Evolutionary conservation across 805 yeast species (phyloP), one percentile per base, ranked within the genome.

Genomic region (Jamesozyma lodderae): DNA sequence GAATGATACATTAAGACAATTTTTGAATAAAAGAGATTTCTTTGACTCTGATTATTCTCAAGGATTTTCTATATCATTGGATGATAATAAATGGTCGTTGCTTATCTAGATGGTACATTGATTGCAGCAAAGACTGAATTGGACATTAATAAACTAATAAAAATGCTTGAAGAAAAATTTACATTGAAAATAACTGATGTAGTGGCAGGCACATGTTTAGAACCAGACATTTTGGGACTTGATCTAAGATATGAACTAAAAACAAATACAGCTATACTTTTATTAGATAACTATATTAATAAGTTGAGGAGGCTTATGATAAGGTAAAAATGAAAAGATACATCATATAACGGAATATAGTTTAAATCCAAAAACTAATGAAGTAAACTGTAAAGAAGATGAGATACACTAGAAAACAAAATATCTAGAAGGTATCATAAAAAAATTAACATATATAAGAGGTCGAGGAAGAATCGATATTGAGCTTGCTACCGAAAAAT

Each of bases 51-150:
- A 19, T 14, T 37, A 31, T 23, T 25, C 38, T 4, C 41, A 36
- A 11, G 43, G 46, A 6, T 19, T 42, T 2, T 42, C 6, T 32
- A n/a, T 16, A 15, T 24, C 28, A 8, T 25, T 31, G 10, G 37
- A 34, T 23, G 15, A 21, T 8, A 29, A 19, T 3, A n/a, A 1
- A 34, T 41, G 38, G 35, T 44, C 7, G 45, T 42, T 4, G 41
- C 30, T 11, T 39, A 44, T 35, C 45, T 44, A 2, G 45, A 42
- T 38, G 47, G 42, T 27, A 33, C 38, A 16, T 19, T 44, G 3
- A 36, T 38, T 21, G 47, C 45, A 7, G 41, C 41, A 8, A 26
- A 30, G 4, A 16, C 14, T 23, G 38, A 44, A 15, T 15, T 31
- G 16, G 26, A 14, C 13, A n/a, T 44, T 18, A 38, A 38, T 27